Evolutionary conservation across 2,329 filamentous ascomycete species (phyloP).

Genomic region (Gaeumannomyces sp.): DNA sequence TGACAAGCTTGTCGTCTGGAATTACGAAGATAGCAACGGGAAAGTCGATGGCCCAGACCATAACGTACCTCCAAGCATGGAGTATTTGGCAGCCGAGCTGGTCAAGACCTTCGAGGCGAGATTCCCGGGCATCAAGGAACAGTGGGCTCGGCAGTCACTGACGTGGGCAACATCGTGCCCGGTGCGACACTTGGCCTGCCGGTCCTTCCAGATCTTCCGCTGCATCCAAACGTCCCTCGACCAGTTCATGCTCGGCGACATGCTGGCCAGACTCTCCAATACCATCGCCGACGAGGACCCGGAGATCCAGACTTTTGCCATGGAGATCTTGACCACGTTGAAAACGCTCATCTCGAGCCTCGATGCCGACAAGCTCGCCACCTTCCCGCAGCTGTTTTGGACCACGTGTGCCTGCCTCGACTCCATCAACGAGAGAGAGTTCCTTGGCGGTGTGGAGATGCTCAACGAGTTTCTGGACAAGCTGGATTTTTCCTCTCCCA

Average conservation of each 20-base stretch:
- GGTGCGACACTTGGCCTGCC: slow-evolving; percentile 87
- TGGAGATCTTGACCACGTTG: slow-evolving; percentile 93
- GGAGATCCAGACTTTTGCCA: slow-evolving; percentile 93
- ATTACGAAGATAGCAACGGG: slow-evolving; percentile 86
- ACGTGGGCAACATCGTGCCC: slow-evolving; percentile 97
- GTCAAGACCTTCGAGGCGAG: slow-evolving; percentile 78
- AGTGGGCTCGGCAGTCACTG: slow-evolving; percentile 84
- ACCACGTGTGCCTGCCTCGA: slow-evolving; percentile 93
- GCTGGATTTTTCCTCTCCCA: slow-evolving; percentile 68
- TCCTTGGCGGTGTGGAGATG: slow-evolving; percentile 86
- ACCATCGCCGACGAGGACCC: slow-evolving; percentile 92
- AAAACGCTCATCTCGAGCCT: slow-evolving; percentile 86
- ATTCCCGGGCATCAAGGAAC: slow-evolving; percentile 80
- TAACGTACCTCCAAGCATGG: slow-evolving; percentile 84
- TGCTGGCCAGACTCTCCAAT: slow-evolving; percentile 91
- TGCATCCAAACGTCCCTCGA: slow-evolving; percentile 89
- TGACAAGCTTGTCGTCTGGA: slow-evolving; percentile 81
- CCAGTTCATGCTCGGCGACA: slow-evolving; percentile 91
- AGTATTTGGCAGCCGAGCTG: slow-evolving; percentile 72
- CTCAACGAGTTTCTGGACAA: slow-evolving; percentile 80
- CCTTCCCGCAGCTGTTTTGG: slow-evolving; percentile 97
- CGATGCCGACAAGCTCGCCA: slow-evolving; percentile 69
- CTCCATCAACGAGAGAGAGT: slow-evolving; percentile 94
- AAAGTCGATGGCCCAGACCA: slow-evolving; percentile 66
- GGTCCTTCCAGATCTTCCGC: slow-evolving; percentile 95